Conservation (phyloP, 2,329 filamentous ascomycete species). For the Colletotrichum coccodes region DNA sequence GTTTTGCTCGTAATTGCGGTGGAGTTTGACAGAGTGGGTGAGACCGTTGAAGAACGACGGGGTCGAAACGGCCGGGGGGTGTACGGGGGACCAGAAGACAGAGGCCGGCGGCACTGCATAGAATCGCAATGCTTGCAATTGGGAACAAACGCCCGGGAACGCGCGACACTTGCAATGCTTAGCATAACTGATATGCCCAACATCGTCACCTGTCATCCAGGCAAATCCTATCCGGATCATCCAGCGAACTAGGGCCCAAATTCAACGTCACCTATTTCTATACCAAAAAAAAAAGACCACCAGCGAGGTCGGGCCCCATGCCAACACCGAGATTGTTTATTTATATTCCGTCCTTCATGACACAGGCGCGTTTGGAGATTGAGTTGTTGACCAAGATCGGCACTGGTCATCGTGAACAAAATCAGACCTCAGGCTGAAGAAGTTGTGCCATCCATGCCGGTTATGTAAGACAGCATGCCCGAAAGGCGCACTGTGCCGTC, state of each 20-base stretch:
- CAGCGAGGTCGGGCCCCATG: neutral
- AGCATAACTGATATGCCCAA: slow-evolving; percentile 23
- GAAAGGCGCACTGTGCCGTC: slow-evolving; percentile 10
- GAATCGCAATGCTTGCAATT: neutral
- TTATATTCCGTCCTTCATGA: neutral
- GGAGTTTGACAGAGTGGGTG: neutral
- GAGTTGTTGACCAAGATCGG: neutral
- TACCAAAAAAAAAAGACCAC: neutral
- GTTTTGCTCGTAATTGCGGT: slow-evolving; percentile 18
- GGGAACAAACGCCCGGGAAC: neutral
- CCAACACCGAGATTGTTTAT: neutral
- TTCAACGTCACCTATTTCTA: slow-evolving; percentile 18
- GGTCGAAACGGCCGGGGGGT: neutral
- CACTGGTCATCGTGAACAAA: neutral
- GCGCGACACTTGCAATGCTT: neutral
- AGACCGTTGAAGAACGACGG: slow-evolving; percentile 28
- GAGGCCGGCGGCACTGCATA: neutral
- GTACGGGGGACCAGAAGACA: neutral
- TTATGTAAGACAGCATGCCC: neutral
- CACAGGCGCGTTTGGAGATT: neutral
- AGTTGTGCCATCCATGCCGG: neutral
- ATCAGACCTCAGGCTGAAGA: neutral
- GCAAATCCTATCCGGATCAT: slow-evolving; percentile 20
- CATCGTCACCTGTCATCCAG: slow-evolving; percentile 23
- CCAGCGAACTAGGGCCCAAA: slow-evolving; percentile 13